These are phyloP conservation scores for Monsonia emarginata DNA, from an alignment of 441 rosid genomes.

Conservation along the genomic window DNA sequence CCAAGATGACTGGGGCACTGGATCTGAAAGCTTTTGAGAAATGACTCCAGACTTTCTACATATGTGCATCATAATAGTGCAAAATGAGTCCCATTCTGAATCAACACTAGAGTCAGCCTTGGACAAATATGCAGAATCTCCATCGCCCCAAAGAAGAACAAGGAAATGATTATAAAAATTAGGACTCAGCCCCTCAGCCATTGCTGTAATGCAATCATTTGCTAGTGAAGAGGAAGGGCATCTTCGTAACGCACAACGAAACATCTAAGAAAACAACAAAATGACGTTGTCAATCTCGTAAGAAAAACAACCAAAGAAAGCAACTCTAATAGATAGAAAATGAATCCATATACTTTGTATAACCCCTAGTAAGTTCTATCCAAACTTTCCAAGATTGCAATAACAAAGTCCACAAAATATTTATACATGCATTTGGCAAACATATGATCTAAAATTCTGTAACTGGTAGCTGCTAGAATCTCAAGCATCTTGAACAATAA, in stretches of 20 bases:
- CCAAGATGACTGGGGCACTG: conserved; percentile 53
- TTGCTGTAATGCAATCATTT: conserved; percentile 74
- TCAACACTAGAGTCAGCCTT: conserved; percentile 44
- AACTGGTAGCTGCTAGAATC: not conserved
- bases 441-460: conserved; percentile 2
- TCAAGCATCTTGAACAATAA: not conserved
- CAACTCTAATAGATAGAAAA: not conserved
- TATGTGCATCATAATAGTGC: conserved; percentile 51
- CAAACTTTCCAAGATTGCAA: not conserved
- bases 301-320: conserved; percentile 7
- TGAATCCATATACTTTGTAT: conserved; percentile 2
- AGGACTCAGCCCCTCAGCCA: conserved; percentile 80
- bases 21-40: conserved; percentile 29
- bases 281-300: conserved; percentile 8
- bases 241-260: conserved; percentile 71
- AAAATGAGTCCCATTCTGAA: conserved; percentile 71
- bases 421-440: not conserved
- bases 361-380: not conserved
- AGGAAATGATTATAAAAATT: conserved; percentile 67
- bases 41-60: conserved; percentile 39
- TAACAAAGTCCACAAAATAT: conserved; percentile 8
- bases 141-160: conserved; percentile 76
- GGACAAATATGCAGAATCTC: conserved; percentile 33
- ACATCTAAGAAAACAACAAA: conserved; percentile 39
- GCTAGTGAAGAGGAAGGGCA: conserved; percentile 77